Conservation (phyloP, 129 eudicot species). For the Pulicaria dysenterica region DNA sequence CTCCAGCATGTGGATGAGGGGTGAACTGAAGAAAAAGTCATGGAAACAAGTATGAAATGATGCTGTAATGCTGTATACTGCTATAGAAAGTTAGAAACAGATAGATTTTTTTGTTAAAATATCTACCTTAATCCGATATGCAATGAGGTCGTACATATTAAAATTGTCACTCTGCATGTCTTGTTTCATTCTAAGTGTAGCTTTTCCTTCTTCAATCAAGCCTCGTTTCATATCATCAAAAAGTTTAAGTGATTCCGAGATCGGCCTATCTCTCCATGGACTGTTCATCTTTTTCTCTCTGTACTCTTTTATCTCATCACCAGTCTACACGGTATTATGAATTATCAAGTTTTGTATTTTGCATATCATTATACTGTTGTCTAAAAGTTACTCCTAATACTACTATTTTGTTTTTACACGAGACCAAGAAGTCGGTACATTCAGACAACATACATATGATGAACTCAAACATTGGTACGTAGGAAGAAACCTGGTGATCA, state of each 20-base stretch:
- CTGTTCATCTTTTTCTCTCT: slow-evolving; percentile 93
- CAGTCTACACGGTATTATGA: slow-evolving; percentile 43
- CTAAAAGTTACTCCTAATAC: no score
- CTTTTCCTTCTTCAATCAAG: slow-evolving; percentile 89
- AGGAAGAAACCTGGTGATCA: slow-evolving; percentile 79
- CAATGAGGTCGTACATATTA: slow-evolving; percentile 96
- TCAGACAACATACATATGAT: neutral
- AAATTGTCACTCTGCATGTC: slow-evolving; percentile 94
- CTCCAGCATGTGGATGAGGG: slow-evolving; percentile 96
- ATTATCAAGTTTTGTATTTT: neutral
- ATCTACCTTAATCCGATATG: slow-evolving; percentile 95
- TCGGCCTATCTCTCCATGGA: slow-evolving; percentile 94
- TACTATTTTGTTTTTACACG: no score
- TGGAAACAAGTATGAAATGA: slow-evolving; percentile 15
- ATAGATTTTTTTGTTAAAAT: neutral
- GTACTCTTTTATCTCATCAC: slow-evolving; percentile 85
- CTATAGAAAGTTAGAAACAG: no score
- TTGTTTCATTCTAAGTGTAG: slow-evolving; percentile 91
- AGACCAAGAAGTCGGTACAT: neutral
- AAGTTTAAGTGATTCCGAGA: slow-evolving; percentile 66
- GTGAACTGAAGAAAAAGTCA: slow-evolving; percentile 59
- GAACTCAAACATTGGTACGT: slow-evolving; percentile 1
- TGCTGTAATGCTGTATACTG: neutral
- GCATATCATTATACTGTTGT: no score
- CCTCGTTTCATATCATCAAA: slow-evolving; percentile 92